A percentile compares a stretch with the other conserved stretches of the same genome.
Evolutionary conservation across 1,284 basidiomycete species (phyloP).

Genomic region (Ganoderma boninense): DNA sequence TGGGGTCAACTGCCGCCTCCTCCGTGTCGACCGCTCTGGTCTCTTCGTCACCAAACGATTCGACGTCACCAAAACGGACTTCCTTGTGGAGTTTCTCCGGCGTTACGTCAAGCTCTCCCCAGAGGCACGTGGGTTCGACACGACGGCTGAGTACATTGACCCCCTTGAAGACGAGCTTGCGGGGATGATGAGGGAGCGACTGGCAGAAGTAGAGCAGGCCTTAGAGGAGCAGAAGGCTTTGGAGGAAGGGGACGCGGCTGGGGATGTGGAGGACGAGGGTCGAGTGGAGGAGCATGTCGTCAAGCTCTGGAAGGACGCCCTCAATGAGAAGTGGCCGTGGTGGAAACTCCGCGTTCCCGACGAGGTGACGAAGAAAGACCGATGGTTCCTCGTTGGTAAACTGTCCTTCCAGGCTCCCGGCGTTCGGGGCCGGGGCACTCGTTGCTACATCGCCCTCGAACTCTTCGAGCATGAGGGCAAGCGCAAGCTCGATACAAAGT

Average conservation of each 20-base stretch:
- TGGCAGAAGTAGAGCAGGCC: background rate
- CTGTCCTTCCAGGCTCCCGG: conserved; percentile 14
- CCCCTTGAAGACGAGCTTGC: background rate
- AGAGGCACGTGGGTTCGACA: conserved; percentile 19
- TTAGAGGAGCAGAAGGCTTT: background rate
- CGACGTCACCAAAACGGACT: conserved; percentile 13
- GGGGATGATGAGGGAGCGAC: background rate
- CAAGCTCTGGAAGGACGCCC: background rate
- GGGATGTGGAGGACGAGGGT: background rate
- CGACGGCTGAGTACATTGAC: conserved; percentile 10
- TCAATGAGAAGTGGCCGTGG: background rate
- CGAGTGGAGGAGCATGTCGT: conserved; percentile 12
- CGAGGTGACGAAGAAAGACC: no score
- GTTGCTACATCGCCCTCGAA: conserved; percentile 23
- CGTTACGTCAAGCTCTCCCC: conserved; percentile 11
- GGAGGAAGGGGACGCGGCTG: no score
- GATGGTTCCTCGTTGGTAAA: conserved; percentile 12
- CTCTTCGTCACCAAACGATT: conserved; percentile 20
- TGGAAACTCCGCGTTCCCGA: no score
- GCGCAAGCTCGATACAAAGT: conserved; percentile 3
- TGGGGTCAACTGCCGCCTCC: conserved; percentile 19
- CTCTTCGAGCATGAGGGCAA: background rate
- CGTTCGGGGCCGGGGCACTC: conserved; percentile 21
- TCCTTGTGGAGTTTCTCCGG: conserved; percentile 26
- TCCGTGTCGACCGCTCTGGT: conserved; percentile 22